phyloP scores from a whole-genome alignment of 2,329 filamentous ascomycete genomes.

The Akanthomyces uredinophilus region DNA sequence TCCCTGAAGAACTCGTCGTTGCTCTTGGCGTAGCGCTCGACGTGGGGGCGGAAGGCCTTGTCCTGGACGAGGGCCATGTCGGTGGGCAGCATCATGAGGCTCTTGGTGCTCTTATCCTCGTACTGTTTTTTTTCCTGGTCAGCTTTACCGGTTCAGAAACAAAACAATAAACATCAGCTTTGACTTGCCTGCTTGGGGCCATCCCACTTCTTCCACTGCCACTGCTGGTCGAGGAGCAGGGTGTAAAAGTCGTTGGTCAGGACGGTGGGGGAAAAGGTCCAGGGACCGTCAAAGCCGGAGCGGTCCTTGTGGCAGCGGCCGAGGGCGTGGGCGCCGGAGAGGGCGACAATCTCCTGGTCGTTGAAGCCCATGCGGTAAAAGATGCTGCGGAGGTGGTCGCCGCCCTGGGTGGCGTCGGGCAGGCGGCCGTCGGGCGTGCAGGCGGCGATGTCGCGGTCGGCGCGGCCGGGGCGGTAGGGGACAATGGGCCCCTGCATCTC shows the following conservation, averaged over 20 bases:
- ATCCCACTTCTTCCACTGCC: conserved; percentile 86
- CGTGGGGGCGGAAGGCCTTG: conserved; percentile 74
- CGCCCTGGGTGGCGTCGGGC: conserved; percentile 71
- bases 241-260: conserved; percentile 94
- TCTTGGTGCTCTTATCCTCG: conserved; percentile 81
- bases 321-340: conserved; percentile 78
- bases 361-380: conserved; percentile 98
- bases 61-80: conserved; percentile 86
- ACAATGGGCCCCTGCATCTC: conserved; percentile 89
- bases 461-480: conserved; percentile 82
- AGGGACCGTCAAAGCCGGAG: conserved; percentile 81
- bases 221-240: conserved; percentile 85
- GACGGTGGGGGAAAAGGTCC: conserved; percentile 87
- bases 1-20: conserved; percentile 91
- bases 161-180: conserved; percentile 26
- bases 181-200: conserved; percentile 61
- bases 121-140: conserved; percentile 40
- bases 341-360: conserved; percentile 92
- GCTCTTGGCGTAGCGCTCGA: conserved; percentile 87
- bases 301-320: conserved; percentile 88
- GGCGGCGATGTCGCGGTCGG: conserved; percentile 70
- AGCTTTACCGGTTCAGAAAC: background rate
- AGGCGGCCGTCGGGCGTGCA: conserved; percentile 92
- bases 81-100: conserved; percentile 94
- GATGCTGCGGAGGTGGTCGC: conserved; percentile 81